Conservation (phyloP, 78 protist genomes). For the Dictyostelium capitatum region DNA sequence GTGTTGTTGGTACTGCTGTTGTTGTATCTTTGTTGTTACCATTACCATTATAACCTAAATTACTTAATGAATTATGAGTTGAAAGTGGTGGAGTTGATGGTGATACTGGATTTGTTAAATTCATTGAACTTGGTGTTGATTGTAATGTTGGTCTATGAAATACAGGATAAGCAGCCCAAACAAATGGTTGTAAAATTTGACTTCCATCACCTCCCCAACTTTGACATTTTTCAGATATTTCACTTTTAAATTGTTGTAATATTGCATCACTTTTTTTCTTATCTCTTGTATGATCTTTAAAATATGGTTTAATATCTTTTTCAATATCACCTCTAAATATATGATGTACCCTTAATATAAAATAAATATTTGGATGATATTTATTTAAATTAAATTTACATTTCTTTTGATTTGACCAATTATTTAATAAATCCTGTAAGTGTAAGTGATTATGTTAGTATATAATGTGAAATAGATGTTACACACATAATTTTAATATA, state of each 20-base stretch:
- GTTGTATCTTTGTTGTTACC: not conserved
- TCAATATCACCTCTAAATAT: constrained; percentile 78
- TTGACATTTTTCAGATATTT: constrained; percentile 42
- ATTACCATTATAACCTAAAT: not conserved
- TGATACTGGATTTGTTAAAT: constrained; percentile 26
- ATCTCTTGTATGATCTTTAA: constrained; percentile 36
- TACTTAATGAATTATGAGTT: constrained; percentile 7
- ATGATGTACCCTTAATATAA: constrained; percentile 62
- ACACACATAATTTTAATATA: no score
- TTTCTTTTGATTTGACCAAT: constrained; percentile 59
- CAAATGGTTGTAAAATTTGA: constrained; percentile 71
- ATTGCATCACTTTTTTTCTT: constrained; percentile 38
- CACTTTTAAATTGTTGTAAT: constrained; percentile 58
- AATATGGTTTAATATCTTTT: constrained; percentile 67
- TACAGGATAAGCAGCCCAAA: constrained; percentile 76
- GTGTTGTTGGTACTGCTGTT: constrained; percentile 4
- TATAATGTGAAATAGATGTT: no score
- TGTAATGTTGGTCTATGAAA: constrained; percentile 62
- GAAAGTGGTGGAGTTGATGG: not conserved
- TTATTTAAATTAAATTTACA: constrained; percentile 57
- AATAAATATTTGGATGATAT: constrained; percentile 79
- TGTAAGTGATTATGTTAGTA: no score
- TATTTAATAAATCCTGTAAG: constrained; percentile 11
- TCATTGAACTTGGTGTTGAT: constrained; percentile 25
- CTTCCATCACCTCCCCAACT: constrained; percentile 50